A percentile compares a stretch with the other conserved stretches of the same genome.
Conservation (phyloP, 805 yeast species). For the Starmerella floricola region DNA sequence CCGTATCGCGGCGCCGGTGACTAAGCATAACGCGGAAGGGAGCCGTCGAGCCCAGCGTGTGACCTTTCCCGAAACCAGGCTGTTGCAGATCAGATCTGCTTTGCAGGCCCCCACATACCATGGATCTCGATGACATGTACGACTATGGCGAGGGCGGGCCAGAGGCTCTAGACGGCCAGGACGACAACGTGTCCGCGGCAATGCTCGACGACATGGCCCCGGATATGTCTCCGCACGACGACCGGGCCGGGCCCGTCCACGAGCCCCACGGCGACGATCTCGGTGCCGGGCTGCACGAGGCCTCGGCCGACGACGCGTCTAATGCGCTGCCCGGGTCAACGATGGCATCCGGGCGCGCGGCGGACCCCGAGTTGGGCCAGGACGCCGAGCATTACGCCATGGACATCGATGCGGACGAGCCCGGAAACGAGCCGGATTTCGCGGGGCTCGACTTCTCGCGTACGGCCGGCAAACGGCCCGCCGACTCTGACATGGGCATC, state of each 20-base stretch:
- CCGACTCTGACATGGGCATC: too few relatives aligned
- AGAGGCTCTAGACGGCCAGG: not conserved
- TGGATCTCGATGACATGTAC: slow-evolving; percentile 15
- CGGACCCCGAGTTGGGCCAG: not conserved
- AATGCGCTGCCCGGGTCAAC: not conserved
- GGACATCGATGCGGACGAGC: too few relatives aligned
- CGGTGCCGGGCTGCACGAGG: not conserved
- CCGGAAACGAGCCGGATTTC: too few relatives aligned
- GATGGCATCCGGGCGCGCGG: not conserved
- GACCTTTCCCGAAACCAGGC: not conserved
- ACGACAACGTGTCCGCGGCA: slow-evolving; percentile 1
- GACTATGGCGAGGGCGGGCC: slow-evolving; percentile 6
- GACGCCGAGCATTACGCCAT: not conserved
- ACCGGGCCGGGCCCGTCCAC: too few relatives aligned
- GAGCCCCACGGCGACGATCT: not conserved
- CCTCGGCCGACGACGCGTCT: not conserved
- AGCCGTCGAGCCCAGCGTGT: too few relatives aligned
- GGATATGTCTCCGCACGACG: slow-evolving; percentile 3
- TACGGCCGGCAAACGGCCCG: too few relatives aligned
- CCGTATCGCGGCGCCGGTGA: too few relatives aligned
- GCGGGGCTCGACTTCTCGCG: too few relatives aligned
- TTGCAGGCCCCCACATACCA: not conserved
- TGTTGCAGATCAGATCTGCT: not conserved
- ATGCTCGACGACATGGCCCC: slow-evolving; percentile 6
- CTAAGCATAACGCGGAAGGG: too few relatives aligned